Conservation (phyloP, 2,329 filamentous ascomycete species). For the Sodiomyces alkalinus region DNA sequence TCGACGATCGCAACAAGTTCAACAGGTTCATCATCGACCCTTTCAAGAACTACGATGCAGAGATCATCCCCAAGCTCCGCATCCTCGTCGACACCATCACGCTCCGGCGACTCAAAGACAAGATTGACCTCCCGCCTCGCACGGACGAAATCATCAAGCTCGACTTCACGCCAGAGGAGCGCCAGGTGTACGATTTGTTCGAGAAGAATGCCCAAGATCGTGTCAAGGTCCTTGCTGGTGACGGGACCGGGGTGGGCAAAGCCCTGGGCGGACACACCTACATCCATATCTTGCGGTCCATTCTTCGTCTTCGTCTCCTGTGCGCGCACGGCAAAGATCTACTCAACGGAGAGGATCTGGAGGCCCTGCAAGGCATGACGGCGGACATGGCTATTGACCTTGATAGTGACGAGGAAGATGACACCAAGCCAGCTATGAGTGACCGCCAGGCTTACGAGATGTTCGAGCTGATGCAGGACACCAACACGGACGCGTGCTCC, state of each 20-base stretch:
- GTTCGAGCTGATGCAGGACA: slow-evolving; percentile 71
- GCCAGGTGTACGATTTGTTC: slow-evolving; percentile 69
- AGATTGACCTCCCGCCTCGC: slow-evolving; percentile 65
- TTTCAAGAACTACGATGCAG: slow-evolving; percentile 75
- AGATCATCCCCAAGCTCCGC: slow-evolving; percentile 71
- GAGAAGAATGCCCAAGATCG: slow-evolving; percentile 66
- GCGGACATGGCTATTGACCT: slow-evolving; percentile 77
- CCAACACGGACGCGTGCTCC: slow-evolving; percentile 59
- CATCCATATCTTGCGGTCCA: slow-evolving; percentile 82
- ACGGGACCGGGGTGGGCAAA: slow-evolving; percentile 33
- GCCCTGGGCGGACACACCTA: slow-evolving; percentile 75
- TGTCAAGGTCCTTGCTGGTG: slow-evolving; percentile 55
- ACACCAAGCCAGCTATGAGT: slow-evolving; percentile 39
- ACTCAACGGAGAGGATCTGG: slow-evolving; percentile 68
- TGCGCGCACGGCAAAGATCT: slow-evolving; percentile 92
- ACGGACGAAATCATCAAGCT: slow-evolving; percentile 60
- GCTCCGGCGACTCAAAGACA: slow-evolving; percentile 79
- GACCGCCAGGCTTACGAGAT: slow-evolving; percentile 71
- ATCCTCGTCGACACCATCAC: slow-evolving; percentile 92
- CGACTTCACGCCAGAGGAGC: slow-evolving; percentile 62
- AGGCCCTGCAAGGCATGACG: slow-evolving; percentile 66
- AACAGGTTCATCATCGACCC: slow-evolving; percentile 66
- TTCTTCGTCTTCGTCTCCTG: slow-evolving; percentile 75
- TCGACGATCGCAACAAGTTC: slow-evolving; percentile 65
- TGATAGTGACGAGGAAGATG: slow-evolving; percentile 54